Evolutionary conservation across 2,329 filamentous ascomycete genomes (phyloP).

Genomic region (Diaporthe citrichinensis): DNA sequence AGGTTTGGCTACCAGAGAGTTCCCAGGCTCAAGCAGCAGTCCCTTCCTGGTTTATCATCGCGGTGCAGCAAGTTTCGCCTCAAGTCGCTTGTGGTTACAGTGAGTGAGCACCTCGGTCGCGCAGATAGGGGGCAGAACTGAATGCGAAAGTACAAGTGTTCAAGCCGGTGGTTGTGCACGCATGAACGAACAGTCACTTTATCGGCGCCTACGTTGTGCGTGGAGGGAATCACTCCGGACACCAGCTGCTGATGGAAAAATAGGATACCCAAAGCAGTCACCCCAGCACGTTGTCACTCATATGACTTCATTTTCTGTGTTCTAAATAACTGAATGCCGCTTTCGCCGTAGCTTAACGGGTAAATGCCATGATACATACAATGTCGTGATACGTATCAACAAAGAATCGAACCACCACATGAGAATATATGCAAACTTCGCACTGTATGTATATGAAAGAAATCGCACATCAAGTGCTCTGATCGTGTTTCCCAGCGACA

Average conservation of each 20-base stretch:
- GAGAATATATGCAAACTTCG: slow-evolving; percentile 3
- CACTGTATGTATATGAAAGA: background rate
- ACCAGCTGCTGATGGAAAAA: background rate
- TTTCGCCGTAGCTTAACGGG: background rate
- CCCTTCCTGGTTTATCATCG: background rate
- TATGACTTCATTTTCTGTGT: background rate
- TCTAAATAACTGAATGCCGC: background rate
- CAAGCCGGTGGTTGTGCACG: background rate
- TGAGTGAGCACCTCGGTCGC: background rate
- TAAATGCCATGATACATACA: slow-evolving; percentile 1
- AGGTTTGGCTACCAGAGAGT: fast-evolving
- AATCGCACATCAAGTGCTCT: background rate
- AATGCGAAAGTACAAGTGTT: background rate
- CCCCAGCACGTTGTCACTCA: background rate
- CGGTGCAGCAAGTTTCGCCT: background rate
- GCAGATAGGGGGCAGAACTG: background rate
- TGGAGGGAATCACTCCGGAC: background rate
- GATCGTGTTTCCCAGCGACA: background rate
- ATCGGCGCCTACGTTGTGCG: background rate
- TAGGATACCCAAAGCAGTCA: background rate
- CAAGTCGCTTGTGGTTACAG: background rate
- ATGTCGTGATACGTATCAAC: background rate
- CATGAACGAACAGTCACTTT: fast-evolving
- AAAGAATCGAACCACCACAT: background rate
- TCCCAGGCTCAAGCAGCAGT: background rate